Base-by-base conservation (phyloP, 148 eudicot species). In the Rhododendron vialii region DNA sequence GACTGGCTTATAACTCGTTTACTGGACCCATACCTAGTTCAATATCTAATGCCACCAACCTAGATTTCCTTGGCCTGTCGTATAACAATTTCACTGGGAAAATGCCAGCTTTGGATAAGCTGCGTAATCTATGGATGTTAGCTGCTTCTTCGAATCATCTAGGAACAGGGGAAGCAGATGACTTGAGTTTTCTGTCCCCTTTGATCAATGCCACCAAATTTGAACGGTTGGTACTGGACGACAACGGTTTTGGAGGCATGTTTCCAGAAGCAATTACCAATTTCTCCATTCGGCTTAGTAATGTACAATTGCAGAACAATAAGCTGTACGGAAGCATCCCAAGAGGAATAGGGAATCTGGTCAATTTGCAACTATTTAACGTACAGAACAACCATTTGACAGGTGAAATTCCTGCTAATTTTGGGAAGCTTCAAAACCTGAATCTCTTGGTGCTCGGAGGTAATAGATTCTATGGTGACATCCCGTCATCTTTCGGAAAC, bases 171-270 rank as follows among this genome's bases (percentile, higher is more conserved):
- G n/a, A 63, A 63, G 1, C 9, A 63, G 69, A 63, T 63, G 69
- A 63, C 69, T 63, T 63, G 69, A 63, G 69, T 9, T 63, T 63
- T 63, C 30, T 63, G 2, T 20, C n/a, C 69, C 1, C 28, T 1
- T 63, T 63, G 69, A 63, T 22, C n/a, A 63, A 63, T 63, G 69
- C 30, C 28, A 63, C 69, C n/a, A 0, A 63, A 6, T 63, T 63
- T 2, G 2, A 0, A 0, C 0, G 0, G 43, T 41, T 41, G 43
- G 43, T 0, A 5, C 1, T 41, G 43, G 0, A 0, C 1, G 1
- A 1, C 8, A 63, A 63, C 1, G 22, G 20, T 1, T 63, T 63
- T 63, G 69, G 69, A 63, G 69, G 69, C 0, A 0, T 63, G 9
- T 7, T 63, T 7, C 43, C 43, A 0, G 43, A 41, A 41, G 43